Conservation (phyloP, 2,329 filamentous ascomycete species). For the Chaetomium globosum region DNA sequence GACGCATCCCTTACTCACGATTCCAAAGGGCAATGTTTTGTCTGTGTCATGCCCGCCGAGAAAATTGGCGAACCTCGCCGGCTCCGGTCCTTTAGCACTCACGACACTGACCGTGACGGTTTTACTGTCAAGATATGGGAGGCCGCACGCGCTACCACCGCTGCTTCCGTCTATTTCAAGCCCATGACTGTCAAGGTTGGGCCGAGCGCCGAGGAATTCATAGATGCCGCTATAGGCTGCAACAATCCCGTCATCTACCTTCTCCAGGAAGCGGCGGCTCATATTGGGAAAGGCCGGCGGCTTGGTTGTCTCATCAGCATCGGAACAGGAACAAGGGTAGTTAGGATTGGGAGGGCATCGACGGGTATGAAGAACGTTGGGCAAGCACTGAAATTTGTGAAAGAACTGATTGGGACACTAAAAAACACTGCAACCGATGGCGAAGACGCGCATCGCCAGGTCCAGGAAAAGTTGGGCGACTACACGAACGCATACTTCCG, state of each 20-base stretch:
- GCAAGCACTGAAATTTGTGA: background rate
- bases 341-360: slow-evolving; percentile 13
- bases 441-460: slow-evolving; percentile 31
- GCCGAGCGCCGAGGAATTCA: slow-evolving; percentile 38
- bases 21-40: slow-evolving; percentile 16
- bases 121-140: slow-evolving; percentile 45
- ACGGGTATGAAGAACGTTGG: slow-evolving; percentile 1
- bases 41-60: slow-evolving; percentile 12
- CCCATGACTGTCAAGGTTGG: slow-evolving; percentile 44
- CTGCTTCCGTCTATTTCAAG: slow-evolving; percentile 47
- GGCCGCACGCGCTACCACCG: slow-evolving; percentile 48
- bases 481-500: slow-evolving; percentile 38
- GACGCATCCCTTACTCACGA: background rate
- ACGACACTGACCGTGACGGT: slow-evolving; percentile 2
- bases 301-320: slow-evolving; percentile 41
- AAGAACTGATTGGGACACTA: slow-evolving; percentile 24
- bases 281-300: slow-evolving; percentile 33
- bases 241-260: slow-evolving; percentile 49
- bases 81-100: background rate
- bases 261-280: slow-evolving; percentile 38
- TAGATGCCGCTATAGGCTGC: slow-evolving; percentile 47
- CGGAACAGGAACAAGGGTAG: slow-evolving; percentile 38
- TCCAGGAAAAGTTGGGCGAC: slow-evolving; percentile 29
- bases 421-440: slow-evolving; percentile 34
- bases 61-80: slow-evolving; percentile 1